Conservation (phyloP, 202 grass and related monocot genomes). For the Carex arenaria region DNA sequence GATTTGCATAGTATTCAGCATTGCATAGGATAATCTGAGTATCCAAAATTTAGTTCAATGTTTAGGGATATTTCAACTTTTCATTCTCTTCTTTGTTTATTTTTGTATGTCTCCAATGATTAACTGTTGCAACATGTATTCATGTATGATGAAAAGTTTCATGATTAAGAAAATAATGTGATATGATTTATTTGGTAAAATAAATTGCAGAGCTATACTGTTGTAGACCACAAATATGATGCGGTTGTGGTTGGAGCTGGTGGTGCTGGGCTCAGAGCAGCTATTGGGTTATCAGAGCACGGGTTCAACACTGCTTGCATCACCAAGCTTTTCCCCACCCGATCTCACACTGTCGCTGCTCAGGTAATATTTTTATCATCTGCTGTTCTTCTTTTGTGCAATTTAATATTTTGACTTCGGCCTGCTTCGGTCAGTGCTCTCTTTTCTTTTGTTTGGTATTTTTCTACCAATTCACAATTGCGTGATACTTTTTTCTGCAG, state of each 20-base stretch:
- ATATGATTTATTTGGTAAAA: conserved; percentile 2
- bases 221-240: conserved; percentile 87
- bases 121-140: neutral
- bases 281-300: conserved; percentile 85
- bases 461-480: neutral
- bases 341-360: conserved; percentile 80
- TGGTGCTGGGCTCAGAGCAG: conserved; percentile 73
- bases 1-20: neutral
- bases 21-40: neutral
- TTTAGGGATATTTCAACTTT: neutral
- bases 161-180: neutral
- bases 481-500: conserved; percentile 31
- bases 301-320: conserved; percentile 94
- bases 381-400: neutral
- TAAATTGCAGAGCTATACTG: conserved; percentile 55
- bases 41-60: neutral
- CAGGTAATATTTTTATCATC: conserved; percentile 39
- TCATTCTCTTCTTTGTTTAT: neutral
- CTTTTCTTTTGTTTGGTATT: neutral
- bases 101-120: neutral
- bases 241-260: conserved; percentile 86
- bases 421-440: neutral
- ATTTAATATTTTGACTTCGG: conserved; percentile 1
- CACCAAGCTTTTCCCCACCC: conserved; percentile 93
- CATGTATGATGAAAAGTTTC: neutral